Conservation (phyloP, 2,329 filamentous ascomycete genomes). For the Sordariomycetes sp. region DNA sequence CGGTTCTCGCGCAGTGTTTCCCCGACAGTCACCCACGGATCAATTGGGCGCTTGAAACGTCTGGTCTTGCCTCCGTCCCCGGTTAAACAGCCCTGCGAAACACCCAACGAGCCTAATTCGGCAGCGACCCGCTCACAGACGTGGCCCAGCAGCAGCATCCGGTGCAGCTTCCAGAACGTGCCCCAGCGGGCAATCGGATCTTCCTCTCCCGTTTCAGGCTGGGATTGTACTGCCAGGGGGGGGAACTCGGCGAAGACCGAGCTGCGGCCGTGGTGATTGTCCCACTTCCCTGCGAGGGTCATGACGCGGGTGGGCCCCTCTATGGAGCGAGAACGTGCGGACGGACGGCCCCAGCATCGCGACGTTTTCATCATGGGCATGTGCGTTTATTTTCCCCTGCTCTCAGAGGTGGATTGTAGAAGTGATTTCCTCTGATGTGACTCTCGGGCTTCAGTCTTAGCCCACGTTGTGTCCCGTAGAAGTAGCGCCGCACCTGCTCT, state of each 20-base stretch:
- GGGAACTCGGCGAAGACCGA: neutral
- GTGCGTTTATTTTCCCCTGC: too few relatives aligned
- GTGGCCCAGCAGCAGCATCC: neutral
- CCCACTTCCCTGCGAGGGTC: neutral
- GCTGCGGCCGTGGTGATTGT: neutral
- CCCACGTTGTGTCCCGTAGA: too few relatives aligned
- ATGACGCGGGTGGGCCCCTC: neutral
- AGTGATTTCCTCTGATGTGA: too few relatives aligned
- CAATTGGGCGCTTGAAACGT: neutral
- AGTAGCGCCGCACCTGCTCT: too few relatives aligned
- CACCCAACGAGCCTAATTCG: neutral
- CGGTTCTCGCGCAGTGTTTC: neutral
- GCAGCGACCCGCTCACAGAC: neutral
- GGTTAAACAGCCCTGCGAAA: neutral
- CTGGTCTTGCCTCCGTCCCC: neutral
- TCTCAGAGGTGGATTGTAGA: too few relatives aligned
- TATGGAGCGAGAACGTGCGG: neutral
- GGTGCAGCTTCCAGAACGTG: neutral
- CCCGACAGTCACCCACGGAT: neutral
- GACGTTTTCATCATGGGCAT: too few relatives aligned
- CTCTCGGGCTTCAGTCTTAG: too few relatives aligned
- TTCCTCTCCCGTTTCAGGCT: neutral
- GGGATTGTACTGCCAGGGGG: neutral
- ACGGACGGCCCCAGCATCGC: neutral
- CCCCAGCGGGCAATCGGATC: neutral